Evolutionary conservation across 2,329 filamentous ascomycete species (phyloP).

Genomic region (Penicillium sp.): DNA sequence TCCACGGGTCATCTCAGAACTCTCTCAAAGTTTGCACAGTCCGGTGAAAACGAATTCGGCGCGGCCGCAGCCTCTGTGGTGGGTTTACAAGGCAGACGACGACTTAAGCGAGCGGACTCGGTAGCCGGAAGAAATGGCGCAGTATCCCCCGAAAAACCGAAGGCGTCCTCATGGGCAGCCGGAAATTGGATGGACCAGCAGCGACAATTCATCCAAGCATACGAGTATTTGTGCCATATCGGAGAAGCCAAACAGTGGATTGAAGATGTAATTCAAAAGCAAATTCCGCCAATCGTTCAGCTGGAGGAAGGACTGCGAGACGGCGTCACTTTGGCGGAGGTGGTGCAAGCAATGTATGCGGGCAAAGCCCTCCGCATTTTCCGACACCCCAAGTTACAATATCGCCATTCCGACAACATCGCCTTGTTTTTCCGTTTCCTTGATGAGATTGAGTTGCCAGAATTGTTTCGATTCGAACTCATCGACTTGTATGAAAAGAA

Average conservation of each 20-base stretch:
- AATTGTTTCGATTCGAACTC: slow-evolving; percentile 93
- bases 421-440: slow-evolving; percentile 93
- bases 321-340: slow-evolving; percentile 89
- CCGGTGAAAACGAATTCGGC: slow-evolving; percentile 69
- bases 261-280: slow-evolving; percentile 80
- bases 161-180: slow-evolving; percentile 70
- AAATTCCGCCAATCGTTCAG: slow-evolving; percentile 88
- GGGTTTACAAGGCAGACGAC: slow-evolving; percentile 79
- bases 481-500: slow-evolving; percentile 99
- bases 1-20: slow-evolving; percentile 87
- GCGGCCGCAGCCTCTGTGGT: slow-evolving; percentile 80
- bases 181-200: slow-evolving; percentile 99
- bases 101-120: slow-evolving; percentile 69
- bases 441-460: slow-evolving; percentile 85
- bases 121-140: slow-evolving; percentile 51
- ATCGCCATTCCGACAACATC: slow-evolving; percentile 96
- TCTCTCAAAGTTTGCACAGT: slow-evolving; percentile 77
- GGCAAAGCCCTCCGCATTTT: slow-evolving; percentile 79
- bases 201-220: slow-evolving; percentile 91
- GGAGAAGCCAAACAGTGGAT: slow-evolving; percentile 99
- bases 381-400: slow-evolving; percentile 79
- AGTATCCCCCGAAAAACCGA: slow-evolving; percentile 49
- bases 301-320: slow-evolving; percentile 89
- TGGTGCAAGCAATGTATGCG: slow-evolving; percentile 85
- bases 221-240: slow-evolving; percentile 98